Conservation (phyloP, 495 filamentous ascomycete genomes). For the Oleoguttula mirabilis region DNA sequence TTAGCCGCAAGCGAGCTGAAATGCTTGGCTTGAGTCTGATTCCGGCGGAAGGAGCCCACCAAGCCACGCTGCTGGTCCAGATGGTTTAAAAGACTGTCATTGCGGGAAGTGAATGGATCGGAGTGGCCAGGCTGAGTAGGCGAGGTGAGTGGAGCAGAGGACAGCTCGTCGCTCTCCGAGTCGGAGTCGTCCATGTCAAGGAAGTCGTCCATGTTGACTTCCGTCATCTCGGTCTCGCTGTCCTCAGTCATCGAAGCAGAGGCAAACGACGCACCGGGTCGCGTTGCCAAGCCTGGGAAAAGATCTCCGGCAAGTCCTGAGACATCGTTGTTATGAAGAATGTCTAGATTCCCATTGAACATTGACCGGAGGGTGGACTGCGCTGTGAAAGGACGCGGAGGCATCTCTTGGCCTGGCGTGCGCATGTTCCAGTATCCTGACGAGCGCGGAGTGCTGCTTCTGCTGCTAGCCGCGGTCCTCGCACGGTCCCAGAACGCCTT, state of each 20-base stretch:
- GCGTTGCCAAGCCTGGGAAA: neutral
- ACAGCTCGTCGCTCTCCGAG: slow-evolving; percentile 2
- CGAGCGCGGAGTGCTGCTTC: slow-evolving; percentile 2
- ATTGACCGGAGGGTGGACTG: slow-evolving; percentile 13
- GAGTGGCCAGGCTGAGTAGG: neutral
- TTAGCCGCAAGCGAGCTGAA: slow-evolving; percentile 16
- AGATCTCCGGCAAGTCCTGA: slow-evolving; percentile 3
- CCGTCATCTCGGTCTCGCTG: slow-evolving; percentile 3
- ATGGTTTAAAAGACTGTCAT: slow-evolving; percentile 11
- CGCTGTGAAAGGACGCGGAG: slow-evolving; percentile 18
- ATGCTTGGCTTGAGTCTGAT: slow-evolving; percentile 12
- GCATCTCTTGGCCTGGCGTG: slow-evolving; percentile 1
- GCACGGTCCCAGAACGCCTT: slow-evolving; percentile 17
- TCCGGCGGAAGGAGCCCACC: slow-evolving; percentile 18
- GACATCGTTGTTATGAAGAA: slow-evolving; percentile 15
- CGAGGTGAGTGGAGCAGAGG: slow-evolving; percentile 2
- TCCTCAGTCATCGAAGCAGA: neutral
- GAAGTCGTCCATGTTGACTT: slow-evolving; percentile 19
- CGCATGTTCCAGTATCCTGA: neutral
- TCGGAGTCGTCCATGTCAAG: slow-evolving; percentile 8
- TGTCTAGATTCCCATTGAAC: slow-evolving; percentile 20
- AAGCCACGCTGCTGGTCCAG: slow-evolving; percentile 11
- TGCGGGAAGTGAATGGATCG: slow-evolving; percentile 6
- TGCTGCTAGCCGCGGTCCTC: neutral
- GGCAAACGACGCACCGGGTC: neutral